These are phyloP conservation scores for Phoma sp. DNA, from an alignment of 2,329 filamentous ascomycete species.

Conservation along the genomic window DNA sequence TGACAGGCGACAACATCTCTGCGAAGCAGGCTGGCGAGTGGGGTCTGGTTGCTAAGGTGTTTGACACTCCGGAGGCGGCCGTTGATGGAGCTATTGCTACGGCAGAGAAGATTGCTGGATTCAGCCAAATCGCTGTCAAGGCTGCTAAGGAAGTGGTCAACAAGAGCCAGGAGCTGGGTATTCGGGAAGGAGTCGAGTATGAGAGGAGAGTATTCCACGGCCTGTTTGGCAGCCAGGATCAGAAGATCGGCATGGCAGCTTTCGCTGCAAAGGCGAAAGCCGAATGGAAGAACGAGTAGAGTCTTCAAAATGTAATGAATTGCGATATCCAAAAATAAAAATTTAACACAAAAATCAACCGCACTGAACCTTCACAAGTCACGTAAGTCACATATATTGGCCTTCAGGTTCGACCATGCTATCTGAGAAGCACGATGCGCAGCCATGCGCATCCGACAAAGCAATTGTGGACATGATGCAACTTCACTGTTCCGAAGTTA, in stretches of 20 bases:
- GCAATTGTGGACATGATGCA: too few species aligned
- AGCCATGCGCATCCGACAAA: too few species aligned
- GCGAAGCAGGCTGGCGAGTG: slow-evolving; percentile 86
- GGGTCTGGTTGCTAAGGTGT: slow-evolving; percentile 85
- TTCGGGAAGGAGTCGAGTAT: slow-evolving; percentile 92
- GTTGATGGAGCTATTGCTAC: slow-evolving; percentile 81
- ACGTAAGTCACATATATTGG: not conserved
- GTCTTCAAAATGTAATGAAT: not conserved
- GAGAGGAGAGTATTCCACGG: slow-evolving; percentile 93
- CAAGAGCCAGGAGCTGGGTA: slow-evolving; percentile 90
- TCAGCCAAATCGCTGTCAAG: slow-evolving; percentile 84
- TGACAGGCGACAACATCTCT: slow-evolving; percentile 69
- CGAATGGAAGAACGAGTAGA: slow-evolving; percentile 82
- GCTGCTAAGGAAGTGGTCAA: slow-evolving; percentile 98
- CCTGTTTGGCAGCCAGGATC: slow-evolving; percentile 91
- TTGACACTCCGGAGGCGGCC: slow-evolving; percentile 79
- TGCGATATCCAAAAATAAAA: too few species aligned
- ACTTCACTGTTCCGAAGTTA: too few species aligned
- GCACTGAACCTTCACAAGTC: too few species aligned
- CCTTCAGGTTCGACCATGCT: too few species aligned
- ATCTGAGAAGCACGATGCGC: too few species aligned
- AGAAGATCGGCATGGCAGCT: slow-evolving; percentile 94
- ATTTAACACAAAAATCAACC: too few species aligned
- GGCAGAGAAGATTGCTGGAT: slow-evolving; percentile 86
- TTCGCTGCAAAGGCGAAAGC: slow-evolving; percentile 95